Percentiles rank a stretch among this genome's conserved stretches.
phyloP scores from a whole-genome alignment of 495 filamentous ascomycete species.

The Aspergillus coremiiformis region DNA sequence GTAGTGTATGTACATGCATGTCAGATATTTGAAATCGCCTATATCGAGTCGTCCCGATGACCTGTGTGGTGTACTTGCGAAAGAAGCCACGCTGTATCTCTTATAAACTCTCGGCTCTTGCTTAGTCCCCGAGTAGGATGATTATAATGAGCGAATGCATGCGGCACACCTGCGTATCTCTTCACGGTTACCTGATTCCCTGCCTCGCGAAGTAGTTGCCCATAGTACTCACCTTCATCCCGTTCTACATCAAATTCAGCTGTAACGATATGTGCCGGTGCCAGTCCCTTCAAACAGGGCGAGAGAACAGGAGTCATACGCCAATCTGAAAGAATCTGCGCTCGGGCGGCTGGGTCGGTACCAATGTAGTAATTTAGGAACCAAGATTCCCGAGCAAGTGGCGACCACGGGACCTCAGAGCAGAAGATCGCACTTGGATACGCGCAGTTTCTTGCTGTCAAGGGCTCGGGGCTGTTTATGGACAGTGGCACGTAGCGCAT shows the following conservation, averaged over 20 bases:
- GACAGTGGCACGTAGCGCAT: constrained; percentile 17
- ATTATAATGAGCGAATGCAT: constrained; percentile 24
- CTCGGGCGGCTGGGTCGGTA: constrained; percentile 10
- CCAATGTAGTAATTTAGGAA: constrained; percentile 24
- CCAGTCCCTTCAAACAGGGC: constrained; percentile 13
- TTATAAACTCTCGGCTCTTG: background rate
- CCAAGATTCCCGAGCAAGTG: constrained; percentile 20
- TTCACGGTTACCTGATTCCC: constrained; percentile 22
- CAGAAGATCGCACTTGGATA: constrained; percentile 19
- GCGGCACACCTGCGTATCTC: constrained; percentile 19
- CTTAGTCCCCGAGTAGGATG: constrained; percentile 13
- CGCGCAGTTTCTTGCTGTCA: constrained; percentile 10
- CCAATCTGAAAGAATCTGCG: constrained; percentile 18
- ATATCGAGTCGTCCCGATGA: background rate
- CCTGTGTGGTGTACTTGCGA: background rate
- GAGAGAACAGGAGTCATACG: constrained; percentile 19
- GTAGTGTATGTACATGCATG: no score
- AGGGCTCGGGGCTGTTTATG: background rate
- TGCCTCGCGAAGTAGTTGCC: constrained; percentile 8
- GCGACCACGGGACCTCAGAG: constrained; percentile 19
- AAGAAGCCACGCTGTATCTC: background rate
- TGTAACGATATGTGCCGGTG: constrained; percentile 20
- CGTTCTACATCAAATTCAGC: constrained; percentile 24
- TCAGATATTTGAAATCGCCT: no score
- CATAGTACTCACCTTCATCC: constrained; percentile 26